These are phyloP conservation scores for Debaryomyces psychrophilus DNA, from an alignment of 1,139 yeast genomes.

Conservation along the genomic window DNA sequence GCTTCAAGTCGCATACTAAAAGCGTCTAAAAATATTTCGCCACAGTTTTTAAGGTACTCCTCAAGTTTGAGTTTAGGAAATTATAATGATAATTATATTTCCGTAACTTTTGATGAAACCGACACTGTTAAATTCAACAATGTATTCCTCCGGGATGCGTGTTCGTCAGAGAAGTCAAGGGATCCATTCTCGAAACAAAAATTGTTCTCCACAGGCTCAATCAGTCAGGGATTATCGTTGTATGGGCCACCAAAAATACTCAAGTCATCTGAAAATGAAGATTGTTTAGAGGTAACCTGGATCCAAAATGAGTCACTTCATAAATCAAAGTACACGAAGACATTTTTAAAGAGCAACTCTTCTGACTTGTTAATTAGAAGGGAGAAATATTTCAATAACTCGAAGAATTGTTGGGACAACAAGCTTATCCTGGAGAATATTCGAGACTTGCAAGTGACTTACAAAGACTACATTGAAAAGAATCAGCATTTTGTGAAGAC, in stretches of 20 bases:
- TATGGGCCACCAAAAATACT: slow-evolving; percentile 29
- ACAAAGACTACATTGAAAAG: slow-evolving; percentile 45
- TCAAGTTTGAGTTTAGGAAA: slow-evolving; percentile 12
- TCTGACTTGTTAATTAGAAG: slow-evolving; percentile 33
- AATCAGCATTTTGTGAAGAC: slow-evolving; percentile 39
- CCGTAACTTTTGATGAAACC: slow-evolving; percentile 25
- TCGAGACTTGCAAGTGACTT: slow-evolving; percentile 33
- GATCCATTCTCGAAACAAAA: slow-evolving; percentile 65
- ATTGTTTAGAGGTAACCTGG: slow-evolving; percentile 56
- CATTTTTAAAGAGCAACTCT: slow-evolving; percentile 52
- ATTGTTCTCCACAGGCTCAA: slow-evolving; percentile 63
- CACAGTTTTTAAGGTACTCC: neutral
- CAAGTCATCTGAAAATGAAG: slow-evolving; percentile 24
- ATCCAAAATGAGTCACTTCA: slow-evolving; percentile 42
- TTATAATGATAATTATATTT: slow-evolving; percentile 24
- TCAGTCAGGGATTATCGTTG: slow-evolving; percentile 30
- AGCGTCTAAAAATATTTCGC: neutral
- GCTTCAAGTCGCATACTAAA: neutral
- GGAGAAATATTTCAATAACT: slow-evolving; percentile 38
- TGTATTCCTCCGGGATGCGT: slow-evolving; percentile 68
- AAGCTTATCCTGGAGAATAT: slow-evolving; percentile 20
- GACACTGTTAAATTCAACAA: slow-evolving; percentile 49
- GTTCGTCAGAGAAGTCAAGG: slow-evolving; percentile 51
- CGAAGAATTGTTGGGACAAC: slow-evolving; percentile 47
- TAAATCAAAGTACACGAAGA: slow-evolving; percentile 45